phyloP scores from a whole-genome alignment of 352 stramenopile species.

The Pythium periplocum region DNA sequence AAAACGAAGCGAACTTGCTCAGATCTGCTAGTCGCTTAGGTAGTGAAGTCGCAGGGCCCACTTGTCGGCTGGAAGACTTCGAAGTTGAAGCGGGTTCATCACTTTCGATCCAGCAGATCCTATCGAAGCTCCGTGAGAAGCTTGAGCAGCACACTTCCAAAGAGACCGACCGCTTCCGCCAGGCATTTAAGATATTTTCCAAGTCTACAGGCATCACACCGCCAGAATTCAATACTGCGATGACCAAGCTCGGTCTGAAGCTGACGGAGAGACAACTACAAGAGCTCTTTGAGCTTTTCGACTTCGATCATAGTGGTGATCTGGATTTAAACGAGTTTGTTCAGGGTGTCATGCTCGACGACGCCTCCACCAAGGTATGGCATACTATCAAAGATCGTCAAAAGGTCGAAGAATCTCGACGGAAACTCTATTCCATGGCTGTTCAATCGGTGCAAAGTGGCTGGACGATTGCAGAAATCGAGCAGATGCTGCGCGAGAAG shows the following conservation, averaged over 20 bases:
- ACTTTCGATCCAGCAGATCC: slow-evolving; percentile 53
- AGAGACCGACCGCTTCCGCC: slow-evolving; percentile 65
- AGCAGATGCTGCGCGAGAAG: slow-evolving; percentile 76
- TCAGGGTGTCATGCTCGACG: slow-evolving; percentile 70
- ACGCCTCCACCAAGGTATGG: slow-evolving; percentile 54
- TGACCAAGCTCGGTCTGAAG: slow-evolving; percentile 51
- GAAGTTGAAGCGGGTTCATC: slow-evolving; percentile 31
- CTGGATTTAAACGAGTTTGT: slow-evolving; percentile 80
- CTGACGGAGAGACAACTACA: slow-evolving; percentile 43
- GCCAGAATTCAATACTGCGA: slow-evolving; percentile 43
- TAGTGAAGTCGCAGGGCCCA: not conserved
- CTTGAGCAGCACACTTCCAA: slow-evolving; percentile 65
- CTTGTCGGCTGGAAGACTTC: slow-evolving; percentile 8
- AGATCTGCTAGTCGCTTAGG: slow-evolving; percentile 6
- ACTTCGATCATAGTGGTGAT: slow-evolving; percentile 74
- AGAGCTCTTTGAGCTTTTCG: slow-evolving; percentile 63
- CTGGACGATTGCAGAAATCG: slow-evolving; percentile 74
- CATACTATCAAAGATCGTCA: slow-evolving; percentile 46
- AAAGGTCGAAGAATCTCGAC: slow-evolving; percentile 41
- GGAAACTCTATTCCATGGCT: slow-evolving; percentile 53
- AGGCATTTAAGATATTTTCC: slow-evolving; percentile 66
- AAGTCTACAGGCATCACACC: slow-evolving; percentile 57
- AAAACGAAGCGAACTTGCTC: slow-evolving; percentile 19
- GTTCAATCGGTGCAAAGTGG: slow-evolving; percentile 60
- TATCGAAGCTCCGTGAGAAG: slow-evolving; percentile 48